Conservation (phyloP, 441 rosid genomes). For the Eruca vesicaria region DNA sequence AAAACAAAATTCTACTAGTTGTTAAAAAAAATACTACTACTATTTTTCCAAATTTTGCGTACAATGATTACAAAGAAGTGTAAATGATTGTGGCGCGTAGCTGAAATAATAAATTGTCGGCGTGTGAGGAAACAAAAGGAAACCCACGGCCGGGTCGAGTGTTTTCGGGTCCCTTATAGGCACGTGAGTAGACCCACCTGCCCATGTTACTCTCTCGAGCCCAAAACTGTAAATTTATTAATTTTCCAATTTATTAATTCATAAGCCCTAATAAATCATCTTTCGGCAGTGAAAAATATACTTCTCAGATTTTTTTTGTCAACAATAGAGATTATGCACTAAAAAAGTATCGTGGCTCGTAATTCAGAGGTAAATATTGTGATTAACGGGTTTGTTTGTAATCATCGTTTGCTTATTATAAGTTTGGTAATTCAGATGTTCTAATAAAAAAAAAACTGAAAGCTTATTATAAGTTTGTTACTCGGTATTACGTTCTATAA, state of each 20-base stretch:
- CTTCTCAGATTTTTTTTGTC: not conserved
- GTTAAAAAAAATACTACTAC: no score
- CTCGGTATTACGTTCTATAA: not conserved
- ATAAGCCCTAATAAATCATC: not conserved
- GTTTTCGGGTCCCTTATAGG: conserved; percentile 31
- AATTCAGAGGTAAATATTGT: not conserved
- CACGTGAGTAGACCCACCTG: conserved; percentile 36
- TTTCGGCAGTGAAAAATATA: not conserved
- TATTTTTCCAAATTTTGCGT: no score
- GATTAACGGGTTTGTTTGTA: not conserved
- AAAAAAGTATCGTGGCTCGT: not conserved
- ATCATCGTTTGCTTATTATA: not conserved
- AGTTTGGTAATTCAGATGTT: no score
- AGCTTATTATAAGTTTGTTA: not conserved
- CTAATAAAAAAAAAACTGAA: no score
- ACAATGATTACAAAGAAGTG: no score
- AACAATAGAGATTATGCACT: not conserved
- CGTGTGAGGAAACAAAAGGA: conserved; percentile 30
- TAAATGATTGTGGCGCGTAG: not conserved
- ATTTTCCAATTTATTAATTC: not conserved
- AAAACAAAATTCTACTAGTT: no score
- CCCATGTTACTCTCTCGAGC: conserved; percentile 37
- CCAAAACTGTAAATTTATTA: conserved; percentile 10
- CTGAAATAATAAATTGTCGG: conserved; percentile 19
- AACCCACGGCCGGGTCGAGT: conserved; percentile 37